Evolutionary conservation across 495 filamentous ascomycete genomes (phyloP), one percentile per base, ranked within the genome.

Genomic region (Polyplosphaeria fusca): DNA sequence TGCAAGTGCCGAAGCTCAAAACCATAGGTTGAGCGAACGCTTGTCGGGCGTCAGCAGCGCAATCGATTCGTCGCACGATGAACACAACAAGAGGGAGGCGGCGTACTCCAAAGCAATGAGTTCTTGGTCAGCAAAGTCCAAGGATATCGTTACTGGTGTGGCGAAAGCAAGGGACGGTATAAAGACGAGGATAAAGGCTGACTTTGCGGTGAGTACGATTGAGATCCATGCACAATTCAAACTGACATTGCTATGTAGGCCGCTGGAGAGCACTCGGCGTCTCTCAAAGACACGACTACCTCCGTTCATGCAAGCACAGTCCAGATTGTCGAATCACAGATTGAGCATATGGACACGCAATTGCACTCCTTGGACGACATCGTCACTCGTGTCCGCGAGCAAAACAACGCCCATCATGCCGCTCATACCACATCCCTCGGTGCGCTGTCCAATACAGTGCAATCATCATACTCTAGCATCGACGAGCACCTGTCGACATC

Each of bases 221-320:
- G 56, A 12, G 47, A 51, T 52, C n/a, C 26, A 20, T 49, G 38
- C 24, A 27, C 25, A 37, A 47, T 1, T 0, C 14, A 26, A 46
- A 14, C 42, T 65, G 61, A 72, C 74, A 49, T 60, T 3, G 52
- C 7, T 18, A 19, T 61, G 13, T 43, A 93, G 87, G 67, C 72
- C 12, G 89, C 91, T 23, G 87, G 91, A 57, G 79, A 86, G 58
- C 86, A 89, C 61, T 92, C 88, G 60, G 79, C 72, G 0, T 84
- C 87, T 2, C 90, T 97, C 56, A 86, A 89, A 58, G 78, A 78
- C 1, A 85, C 87, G 0, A 94, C 91, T 1, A 85, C 87, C 50
- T 87, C 89, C 0, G 89, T 97, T 9, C 90, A 97, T 56, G 86
- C 88, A n/a, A 86, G 95, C 71, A 95, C 91, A 0, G 82, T 95